A percentile compares a stretch with the other conserved stretches of the same genome.
phyloP scores from a whole-genome alignment of 2,329 filamentous ascomycete species.

The Chaetomiaceae sp. region DNA sequence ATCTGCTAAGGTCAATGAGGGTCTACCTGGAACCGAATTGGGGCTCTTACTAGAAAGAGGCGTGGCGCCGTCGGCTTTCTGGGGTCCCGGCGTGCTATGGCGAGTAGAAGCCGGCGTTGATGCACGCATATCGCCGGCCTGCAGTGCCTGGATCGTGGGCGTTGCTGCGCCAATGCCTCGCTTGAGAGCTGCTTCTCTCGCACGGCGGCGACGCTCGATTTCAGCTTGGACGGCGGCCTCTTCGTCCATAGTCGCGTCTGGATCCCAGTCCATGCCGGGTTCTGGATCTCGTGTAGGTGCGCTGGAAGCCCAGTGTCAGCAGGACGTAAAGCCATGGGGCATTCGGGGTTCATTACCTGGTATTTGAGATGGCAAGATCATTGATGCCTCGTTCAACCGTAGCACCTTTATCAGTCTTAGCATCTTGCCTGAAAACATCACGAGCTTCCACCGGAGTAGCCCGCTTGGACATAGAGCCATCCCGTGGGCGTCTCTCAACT shows the following conservation, averaged over 20 bases:
- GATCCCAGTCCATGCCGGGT: constrained; percentile 43
- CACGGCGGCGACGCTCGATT: constrained; percentile 78
- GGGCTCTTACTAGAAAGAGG: constrained; percentile 44
- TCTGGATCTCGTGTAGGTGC: constrained; percentile 19
- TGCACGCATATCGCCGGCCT: constrained; percentile 58
- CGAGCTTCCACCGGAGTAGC: constrained; percentile 55
- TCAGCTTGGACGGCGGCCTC: constrained; percentile 53
- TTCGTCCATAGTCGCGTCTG: constrained; percentile 66
- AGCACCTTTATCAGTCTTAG: constrained; percentile 64
- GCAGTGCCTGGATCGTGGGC: constrained; percentile 69
- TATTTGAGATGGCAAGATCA: constrained; percentile 29
- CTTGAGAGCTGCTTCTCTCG: constrained; percentile 74
- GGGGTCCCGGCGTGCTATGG: constrained; percentile 39
- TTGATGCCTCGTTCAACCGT: constrained; percentile 41
- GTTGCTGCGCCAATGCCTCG: constrained; percentile 72
- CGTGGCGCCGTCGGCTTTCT: constrained; percentile 37
- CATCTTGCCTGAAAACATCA: constrained; percentile 56
- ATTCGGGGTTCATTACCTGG: constrained; percentile 31
- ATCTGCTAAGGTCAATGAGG: constrained; percentile 17
- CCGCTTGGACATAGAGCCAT: constrained; percentile 60
- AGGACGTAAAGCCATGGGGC: background rate
- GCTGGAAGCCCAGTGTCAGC: constrained; percentile 1
- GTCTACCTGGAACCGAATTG: background rate
- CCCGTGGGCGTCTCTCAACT: constrained; percentile 46
- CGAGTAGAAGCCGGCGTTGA: constrained; percentile 51